Evolutionary conservation across 2,329 filamentous ascomycete genomes (phyloP).

Genomic region (Diaporthe longicolla): DNA sequence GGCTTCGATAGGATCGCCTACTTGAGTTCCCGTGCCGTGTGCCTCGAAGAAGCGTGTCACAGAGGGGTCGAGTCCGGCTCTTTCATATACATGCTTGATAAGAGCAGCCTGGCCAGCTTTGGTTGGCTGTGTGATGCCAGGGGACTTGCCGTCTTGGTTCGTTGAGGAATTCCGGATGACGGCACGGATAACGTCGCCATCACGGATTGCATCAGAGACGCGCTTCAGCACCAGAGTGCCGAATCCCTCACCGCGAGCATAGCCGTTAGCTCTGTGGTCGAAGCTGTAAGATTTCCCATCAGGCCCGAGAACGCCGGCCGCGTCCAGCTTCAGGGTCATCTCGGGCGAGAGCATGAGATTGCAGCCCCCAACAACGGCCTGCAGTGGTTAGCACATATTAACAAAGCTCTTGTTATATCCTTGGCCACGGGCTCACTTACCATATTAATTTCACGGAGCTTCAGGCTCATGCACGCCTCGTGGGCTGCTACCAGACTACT

Average conservation of each 20-base stretch:
- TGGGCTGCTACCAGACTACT: slow-evolving; percentile 52
- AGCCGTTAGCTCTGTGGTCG: slow-evolving; percentile 62
- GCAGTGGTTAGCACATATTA: background rate
- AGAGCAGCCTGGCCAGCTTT: slow-evolving; percentile 51
- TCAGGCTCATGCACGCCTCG: slow-evolving; percentile 36
- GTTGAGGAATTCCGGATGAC: slow-evolving; percentile 54
- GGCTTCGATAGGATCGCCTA: slow-evolving; percentile 59
- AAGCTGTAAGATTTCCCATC: slow-evolving; percentile 49
- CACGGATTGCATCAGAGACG: slow-evolving; percentile 60
- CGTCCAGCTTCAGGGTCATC: slow-evolving; percentile 42
- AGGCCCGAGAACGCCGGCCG: slow-evolving; percentile 42
- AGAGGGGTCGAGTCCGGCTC: slow-evolving; percentile 49
- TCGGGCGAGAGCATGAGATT: slow-evolving; percentile 45
- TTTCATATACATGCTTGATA: slow-evolving; percentile 51
- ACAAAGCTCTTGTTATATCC: too few relatives aligned
- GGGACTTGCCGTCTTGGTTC: slow-evolving; percentile 51
- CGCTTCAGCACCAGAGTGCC: slow-evolving; percentile 66
- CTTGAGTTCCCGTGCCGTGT: slow-evolving; percentile 40
- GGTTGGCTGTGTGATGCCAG: slow-evolving; percentile 50
- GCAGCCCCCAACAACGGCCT: slow-evolving; percentile 48
- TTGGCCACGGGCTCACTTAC: slow-evolving; percentile 47
- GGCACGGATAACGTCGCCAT: slow-evolving; percentile 56
- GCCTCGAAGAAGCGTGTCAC: slow-evolving; percentile 49
- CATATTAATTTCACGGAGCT: slow-evolving; percentile 37
- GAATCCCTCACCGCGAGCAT: slow-evolving; percentile 67